Base-by-base conservation (phyloP, 2,329 filamentous ascomycete species). In the Alternaria sp. region DNA sequence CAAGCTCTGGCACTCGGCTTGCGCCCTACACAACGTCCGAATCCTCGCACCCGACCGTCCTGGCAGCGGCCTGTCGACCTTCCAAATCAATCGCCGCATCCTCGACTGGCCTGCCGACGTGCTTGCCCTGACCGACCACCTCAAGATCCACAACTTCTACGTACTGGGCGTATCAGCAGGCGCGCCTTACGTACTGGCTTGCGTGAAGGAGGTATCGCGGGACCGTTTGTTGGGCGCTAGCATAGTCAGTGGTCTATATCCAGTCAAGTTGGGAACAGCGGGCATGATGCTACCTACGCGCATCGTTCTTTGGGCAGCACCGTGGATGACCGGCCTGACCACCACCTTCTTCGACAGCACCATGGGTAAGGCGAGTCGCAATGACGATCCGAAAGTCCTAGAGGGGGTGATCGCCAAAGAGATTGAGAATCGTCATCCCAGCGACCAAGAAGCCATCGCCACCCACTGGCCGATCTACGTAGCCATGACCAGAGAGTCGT, bases 151-250 rank as follows among this genome's bases (percentile, higher is more conserved):
- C 5, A 61, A 71, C 5, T 84, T 81, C 66, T 74, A 76, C 14
- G 71, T 84, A 23, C 60, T 84, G 5, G 81, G 81, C 2, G 69
- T 77, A 4, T 82, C 79, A 0, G 82, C 81, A 7, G 82, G 83
- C 21, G 79, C 80, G 2, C 80, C 82, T 0, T 84, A 81, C 62
- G 77, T 78, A 2, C 66, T 84, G 10, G 82, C 81, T 23, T 84
- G 81, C 61, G 76, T 81, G 11, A 72, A 76, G 40, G 58, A 61
- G 4, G 64, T 83, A 14, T 74, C 79, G 7, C 65, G 56, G 26
- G 63, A 66, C 14, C 63, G 72, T 5, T 50, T 75, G 5, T 45
- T 69, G 10, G 71, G 68, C 13, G 72, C 55, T 7, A 66, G 63
- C 1, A 58, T 75, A 11, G 65, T 72, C 28, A 68, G 68, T 10